Evolutionary conservation across 208 protist species (phyloP).

Genomic region (Phytomonas sp.): DNA sequence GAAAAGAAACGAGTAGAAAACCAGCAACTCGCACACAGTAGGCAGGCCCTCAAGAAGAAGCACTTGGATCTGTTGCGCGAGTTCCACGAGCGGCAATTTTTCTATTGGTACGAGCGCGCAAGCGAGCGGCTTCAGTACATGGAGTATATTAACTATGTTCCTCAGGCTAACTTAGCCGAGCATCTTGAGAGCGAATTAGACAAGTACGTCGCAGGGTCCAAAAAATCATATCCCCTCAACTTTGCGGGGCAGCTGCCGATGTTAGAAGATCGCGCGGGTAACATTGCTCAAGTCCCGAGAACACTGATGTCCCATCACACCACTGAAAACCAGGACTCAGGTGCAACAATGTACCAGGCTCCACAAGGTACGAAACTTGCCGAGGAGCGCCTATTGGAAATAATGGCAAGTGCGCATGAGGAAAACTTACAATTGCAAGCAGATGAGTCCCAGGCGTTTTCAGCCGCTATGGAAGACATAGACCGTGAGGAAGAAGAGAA

Average conservation of each 20-base stretch:
- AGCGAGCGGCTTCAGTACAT: constrained; percentile 89
- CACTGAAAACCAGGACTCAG: constrained; percentile 57
- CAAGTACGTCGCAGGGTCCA: constrained; percentile 77
- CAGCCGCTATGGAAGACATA: constrained; percentile 66
- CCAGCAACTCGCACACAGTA: constrained; percentile 64
- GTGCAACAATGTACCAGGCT: constrained; percentile 51
- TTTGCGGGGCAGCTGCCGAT: constrained; percentile 89
- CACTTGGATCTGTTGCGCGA: constrained; percentile 84
- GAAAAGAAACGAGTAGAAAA: constrained; percentile 72
- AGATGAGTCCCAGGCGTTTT: constrained; percentile 43
- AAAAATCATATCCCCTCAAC: constrained; percentile 76
- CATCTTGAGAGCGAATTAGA: constrained; percentile 86
- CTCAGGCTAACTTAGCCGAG: constrained; percentile 53
- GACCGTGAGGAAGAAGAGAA: constrained; percentile 54
- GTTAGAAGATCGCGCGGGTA: constrained; percentile 75
- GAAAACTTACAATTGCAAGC: constrained; percentile 47
- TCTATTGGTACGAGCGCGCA: constrained; percentile 89
- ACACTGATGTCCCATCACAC: constrained; percentile 67
- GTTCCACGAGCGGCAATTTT: constrained; percentile 89
- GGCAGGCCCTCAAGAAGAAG: constrained; percentile 83
- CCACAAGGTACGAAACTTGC: constrained; percentile 39
- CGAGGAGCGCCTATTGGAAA: constrained; percentile 73
- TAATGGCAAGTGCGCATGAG: constrained; percentile 75
- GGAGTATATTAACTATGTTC: constrained; percentile 78
- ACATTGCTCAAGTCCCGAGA: constrained; percentile 66